These are phyloP conservation scores for Hyphopichia buzzinii DNA, from an alignment of 1,139 yeast genomes.

Conservation along the genomic window DNA sequence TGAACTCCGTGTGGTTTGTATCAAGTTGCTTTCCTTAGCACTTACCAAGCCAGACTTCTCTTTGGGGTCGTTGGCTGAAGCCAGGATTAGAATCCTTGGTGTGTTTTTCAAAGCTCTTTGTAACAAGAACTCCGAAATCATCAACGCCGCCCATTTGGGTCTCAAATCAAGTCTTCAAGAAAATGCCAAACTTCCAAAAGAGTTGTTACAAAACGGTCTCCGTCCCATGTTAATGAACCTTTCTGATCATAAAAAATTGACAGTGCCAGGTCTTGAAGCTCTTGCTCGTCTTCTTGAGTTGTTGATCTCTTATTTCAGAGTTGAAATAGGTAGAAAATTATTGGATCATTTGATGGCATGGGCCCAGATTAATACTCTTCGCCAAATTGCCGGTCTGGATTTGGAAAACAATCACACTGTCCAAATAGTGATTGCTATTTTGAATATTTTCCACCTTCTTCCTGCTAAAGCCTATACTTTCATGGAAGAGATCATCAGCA, in stretches of 20 bases:
- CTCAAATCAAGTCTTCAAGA: constrained; percentile 80
- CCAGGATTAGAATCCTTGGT: constrained; percentile 81
- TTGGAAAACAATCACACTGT: constrained; percentile 78
- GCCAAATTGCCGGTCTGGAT: constrained; percentile 69
- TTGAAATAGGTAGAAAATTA: constrained; percentile 91
- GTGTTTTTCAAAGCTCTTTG: constrained; percentile 93
- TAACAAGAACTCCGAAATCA: constrained; percentile 80
- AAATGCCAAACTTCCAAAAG: constrained; percentile 88
- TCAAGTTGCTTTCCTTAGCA: constrained; percentile 78
- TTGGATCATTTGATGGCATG: constrained; percentile 94
- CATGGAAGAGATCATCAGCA: constrained; percentile 79
- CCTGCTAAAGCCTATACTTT: constrained; percentile 93
- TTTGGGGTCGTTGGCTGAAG: constrained; percentile 74
- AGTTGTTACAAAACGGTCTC: constrained; percentile 85
- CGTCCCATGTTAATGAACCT: constrained; percentile 94
- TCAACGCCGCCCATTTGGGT: constrained; percentile 91
- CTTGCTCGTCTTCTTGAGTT: constrained; percentile 82
- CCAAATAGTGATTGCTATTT: constrained; percentile 83
- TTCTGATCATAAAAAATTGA: constrained; percentile 87
- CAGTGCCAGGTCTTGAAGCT: constrained; percentile 89
- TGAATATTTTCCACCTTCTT: constrained; percentile 85
- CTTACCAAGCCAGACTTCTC: constrained; percentile 78
- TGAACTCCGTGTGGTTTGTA: constrained; percentile 85
- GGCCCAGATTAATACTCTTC: constrained; percentile 83
- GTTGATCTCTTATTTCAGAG: constrained; percentile 88